Base-by-base conservation (phyloP, 73 alveolate species). In the Paramecium sexaurelia region DNA sequence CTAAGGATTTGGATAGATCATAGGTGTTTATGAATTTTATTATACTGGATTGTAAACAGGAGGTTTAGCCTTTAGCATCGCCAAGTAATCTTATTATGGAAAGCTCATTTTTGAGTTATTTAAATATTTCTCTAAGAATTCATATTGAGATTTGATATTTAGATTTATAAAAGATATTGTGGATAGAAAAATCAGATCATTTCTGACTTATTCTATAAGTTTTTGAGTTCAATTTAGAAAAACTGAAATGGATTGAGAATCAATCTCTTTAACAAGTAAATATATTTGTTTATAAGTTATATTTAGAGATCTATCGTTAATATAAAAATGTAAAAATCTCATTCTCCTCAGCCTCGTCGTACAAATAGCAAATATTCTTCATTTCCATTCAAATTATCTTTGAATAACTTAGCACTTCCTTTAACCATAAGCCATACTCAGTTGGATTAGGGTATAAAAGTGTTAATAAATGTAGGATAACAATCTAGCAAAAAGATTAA, bases 81-180 rank as follows among this genome's bases (percentile, higher is more conserved):
- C 86, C 35, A 71, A 40, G 61, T 71, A 71, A 40, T 71, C 86
- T 35, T 71, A 37, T 29, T 71, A 13, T 19, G 86, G 86, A 32
- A 71, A 71, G 56, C 61, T 71, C 86, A 71, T 71, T 33, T 71
- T 35, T 71, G 86, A 61, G 83, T 61, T 29, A 61, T 61, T 61
- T 61, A 61, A 61, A 61, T 61, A 61, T 61, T 26, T 61, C 47
- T 61, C 45, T 61, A 61, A 32, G 83, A 61, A 61, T 61, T 29
- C 47, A 24, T 3, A 32, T 61, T 26, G 47, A 61, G 83, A 61
- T 61, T 61, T 8, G 83, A 57, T 57, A 57, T 57, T 57, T 57
- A 57, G 78, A 61, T 61, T 61, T 61, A 61, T 45, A 61, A 61
- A 61, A 61, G 83, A 61, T 61, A 61, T 61, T 61, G 37, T 56